Evolutionary conservation across 192 early-diverging fungal genomes (phyloP), one percentile per base, ranked within the genome.

Genomic region (Coemansia sp.): DNA sequence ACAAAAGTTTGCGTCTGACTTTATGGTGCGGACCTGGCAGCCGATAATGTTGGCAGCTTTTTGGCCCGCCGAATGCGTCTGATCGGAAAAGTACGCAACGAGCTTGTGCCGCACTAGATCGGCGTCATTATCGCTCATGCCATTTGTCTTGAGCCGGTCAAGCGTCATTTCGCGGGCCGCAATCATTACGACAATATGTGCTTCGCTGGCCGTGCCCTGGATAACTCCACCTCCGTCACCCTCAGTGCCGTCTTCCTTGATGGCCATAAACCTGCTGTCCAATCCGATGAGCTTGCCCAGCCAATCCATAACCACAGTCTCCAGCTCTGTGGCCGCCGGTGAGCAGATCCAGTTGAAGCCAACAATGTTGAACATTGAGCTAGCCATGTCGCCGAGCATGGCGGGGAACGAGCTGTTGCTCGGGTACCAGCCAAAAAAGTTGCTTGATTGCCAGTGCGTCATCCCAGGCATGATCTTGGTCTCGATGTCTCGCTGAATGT

Each of bases 371-470:
- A 86, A 75, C 87, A 89, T 89, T 21, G 69, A 69, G 57, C 73
- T 75, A 57, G 82, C 83, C 87, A 89, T 87, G 37, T 88, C 88
- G 52, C 84, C 87, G 3, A 89, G 63, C 32, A 89, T 82, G 7
- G 71, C 60, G 0, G 86, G 85, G 41, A 84, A 89, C 7, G 83
- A 84, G 49, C 69, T 75, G 57, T 69, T 84, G 51, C 73, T 54
- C 5, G 86, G 86, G 53, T 69, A 89, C 76, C 83, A 89, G 45
- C 72, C 82, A 50, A 84, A 89, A 62, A 89, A 89, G 75, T 87
- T 85, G 1, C 74, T 74, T n/a, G 84, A 85, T 72, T 89, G 87
- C 88, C 88, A 89, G 72, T 88, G 87, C 1, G 87, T 88, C 21
- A 89, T 79, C 2, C 88, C 87, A 1, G 87, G 88, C 57, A 88